Evolutionary conservation across 768 basidiomycete species (phyloP), one percentile per base, ranked within the genome.

Genomic region (Lanmaoa rubissima): DNA sequence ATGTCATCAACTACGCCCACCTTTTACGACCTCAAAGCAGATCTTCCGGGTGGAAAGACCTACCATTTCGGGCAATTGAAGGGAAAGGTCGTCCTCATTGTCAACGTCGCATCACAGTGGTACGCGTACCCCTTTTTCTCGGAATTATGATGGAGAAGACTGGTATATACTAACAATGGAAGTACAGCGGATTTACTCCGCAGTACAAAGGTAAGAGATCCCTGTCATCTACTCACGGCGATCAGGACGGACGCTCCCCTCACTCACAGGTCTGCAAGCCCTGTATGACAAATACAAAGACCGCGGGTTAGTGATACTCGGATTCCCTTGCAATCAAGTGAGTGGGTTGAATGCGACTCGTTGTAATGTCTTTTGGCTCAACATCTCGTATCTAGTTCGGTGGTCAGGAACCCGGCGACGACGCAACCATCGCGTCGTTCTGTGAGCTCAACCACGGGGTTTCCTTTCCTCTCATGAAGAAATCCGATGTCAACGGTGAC

Each of bases 301-400:
- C 50, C 75, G 80, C 53, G 90, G 79, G 7, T 79, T 96, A 44
- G 79, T 86, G 48, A 83, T 97, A 54, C 79, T 97, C 50, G 94
- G 93, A 3, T 96, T 96, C 79, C 95, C 95, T 12, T 94, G 87
- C 74, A 92, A 95, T 68, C 93, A 91, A 71, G 88, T 87, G 73
- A 69, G 49, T 43, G 11, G 34, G 36, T 28, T 45, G 36, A 6
- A 16, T 3, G 42, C 14, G 14, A 32, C 1, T 19, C 38, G 17
- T 35, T 36, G 36, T 17, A 38, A 28, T 8, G 16, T n/a, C 11
- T 21, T 24, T n/a, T 35, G 36, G 28, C 39, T 48, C 5, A 52
- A n/a, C 42, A 17, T 46, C 19, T 36, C 19, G 16, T 32, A 10
- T 46, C 19, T 60, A 95, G 86, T 95, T 96, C 65, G 90, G 85